Conservation (phyloP, 2,329 filamentous ascomycete genomes). For the Passalora sequoiae region DNA sequence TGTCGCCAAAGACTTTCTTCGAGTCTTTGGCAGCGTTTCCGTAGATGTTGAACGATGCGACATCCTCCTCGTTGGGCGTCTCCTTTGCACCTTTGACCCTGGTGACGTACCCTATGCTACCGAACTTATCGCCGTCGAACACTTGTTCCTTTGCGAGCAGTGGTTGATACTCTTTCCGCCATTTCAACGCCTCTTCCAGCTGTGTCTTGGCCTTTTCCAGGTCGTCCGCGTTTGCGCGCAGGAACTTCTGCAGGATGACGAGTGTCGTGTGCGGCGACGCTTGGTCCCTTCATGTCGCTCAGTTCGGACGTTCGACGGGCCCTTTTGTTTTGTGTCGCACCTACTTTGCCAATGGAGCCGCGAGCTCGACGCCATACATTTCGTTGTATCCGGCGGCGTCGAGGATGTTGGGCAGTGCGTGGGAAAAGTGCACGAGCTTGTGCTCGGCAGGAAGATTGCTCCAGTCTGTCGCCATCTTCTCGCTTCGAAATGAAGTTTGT, state of each 20-base stretch:
- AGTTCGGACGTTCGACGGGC: conserved; percentile 6
- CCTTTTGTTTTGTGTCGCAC: not conserved
- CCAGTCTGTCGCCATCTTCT: conserved; percentile 21
- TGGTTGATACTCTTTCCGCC: conserved; percentile 74
- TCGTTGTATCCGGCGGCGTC: conserved; percentile 60
- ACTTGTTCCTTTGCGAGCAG: conserved; percentile 55
- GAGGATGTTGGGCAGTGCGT: conserved; percentile 55
- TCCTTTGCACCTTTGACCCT: conserved; percentile 55
- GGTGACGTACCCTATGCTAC: conserved; percentile 74
- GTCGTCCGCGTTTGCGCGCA: conserved; percentile 81
- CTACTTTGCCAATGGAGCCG: conserved; percentile 20
- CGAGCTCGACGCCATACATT: conserved; percentile 79
- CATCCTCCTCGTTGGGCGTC: conserved; percentile 51
- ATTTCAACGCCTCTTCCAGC: conserved; percentile 71
- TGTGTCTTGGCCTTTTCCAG: conserved; percentile 69
- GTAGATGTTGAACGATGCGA: conserved; percentile 93
- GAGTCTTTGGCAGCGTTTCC: conserved; percentile 76
- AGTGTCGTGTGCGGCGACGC: conserved; percentile 67
- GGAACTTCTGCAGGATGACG: conserved; percentile 86
- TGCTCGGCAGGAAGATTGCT: conserved; percentile 23
- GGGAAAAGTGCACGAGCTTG: conserved; percentile 45
- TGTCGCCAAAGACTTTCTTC: conserved; percentile 72
- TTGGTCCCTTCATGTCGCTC: conserved; percentile 19
- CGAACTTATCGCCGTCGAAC: conserved; percentile 67
- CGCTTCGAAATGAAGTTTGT: not conserved